Evolutionary conservation across 2,329 filamentous ascomycete genomes (phyloP), one percentile per base, ranked within the genome.

Genomic region (Monascus ruber): DNA sequence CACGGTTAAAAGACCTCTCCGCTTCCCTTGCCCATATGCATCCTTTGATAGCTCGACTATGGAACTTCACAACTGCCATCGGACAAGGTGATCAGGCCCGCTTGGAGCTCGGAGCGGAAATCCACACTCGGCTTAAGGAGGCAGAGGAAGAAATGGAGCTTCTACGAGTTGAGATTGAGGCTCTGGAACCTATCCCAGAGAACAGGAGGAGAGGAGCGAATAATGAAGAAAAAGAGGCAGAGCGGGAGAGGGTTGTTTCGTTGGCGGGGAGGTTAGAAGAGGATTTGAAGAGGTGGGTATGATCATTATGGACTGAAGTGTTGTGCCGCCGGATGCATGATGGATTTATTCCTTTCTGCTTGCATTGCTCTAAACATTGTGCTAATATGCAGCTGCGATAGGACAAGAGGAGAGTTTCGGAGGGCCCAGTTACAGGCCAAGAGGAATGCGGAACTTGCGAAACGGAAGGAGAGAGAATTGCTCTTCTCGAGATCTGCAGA

Each of bases 101-200:
- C 40, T 60, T 80, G 17, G 87, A 94, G 63, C 74, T 95, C 28
- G 77, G 78, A 47, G 71, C 76, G 24, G 87, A 95, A 59, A 94
- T 95, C 46, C 79, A 82, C 48, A 79, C 85, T 53, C 74, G 75
- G 11, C 64, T 95, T 44, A 81, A 85, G 50, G 80, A 84, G 41
- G 76, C 83, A 36, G 81, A 93, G 51, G 85, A 93, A 46, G 85
- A 94, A 42, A 74, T 91, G 47, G 88, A 94, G 59, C 63, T 91
- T 11, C 57, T 95, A 28, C 71, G 70, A 35, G 85, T 91, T 56
- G 87, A 94, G 53, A 72, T 85, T 26, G 75, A 83, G 44, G 85
- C 85, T 51, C 63, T 87, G 25, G 69, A 74, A 29, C 59, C 69
- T 3, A 69, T 69, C 2, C 58, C 49, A 17, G 55, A 56, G 37